phyloP scores from a whole-genome alignment of 306 rosid genomes.

The Prunus dulcis region DNA sequence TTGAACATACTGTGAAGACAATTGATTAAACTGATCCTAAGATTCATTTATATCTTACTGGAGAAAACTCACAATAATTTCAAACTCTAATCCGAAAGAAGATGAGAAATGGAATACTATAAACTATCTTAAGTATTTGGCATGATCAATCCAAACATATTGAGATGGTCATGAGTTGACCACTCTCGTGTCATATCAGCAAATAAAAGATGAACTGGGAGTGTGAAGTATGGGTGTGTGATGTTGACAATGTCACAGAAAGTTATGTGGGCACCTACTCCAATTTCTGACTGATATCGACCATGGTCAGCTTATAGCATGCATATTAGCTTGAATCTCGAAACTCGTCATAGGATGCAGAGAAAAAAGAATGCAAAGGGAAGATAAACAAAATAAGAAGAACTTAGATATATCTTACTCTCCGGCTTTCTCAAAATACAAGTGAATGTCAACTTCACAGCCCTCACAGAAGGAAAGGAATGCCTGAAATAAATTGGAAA shows the following conservation, averaged over 20 bases:
- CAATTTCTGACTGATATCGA: too few relatives aligned
- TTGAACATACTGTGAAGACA: neutral
- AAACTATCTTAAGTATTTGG: neutral
- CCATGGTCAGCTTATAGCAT: neutral
- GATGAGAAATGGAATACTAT: neutral
- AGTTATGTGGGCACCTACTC: too few relatives aligned
- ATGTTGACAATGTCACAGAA: neutral
- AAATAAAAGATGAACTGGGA: too few relatives aligned
- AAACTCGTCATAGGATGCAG: neutral
- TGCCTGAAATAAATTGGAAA: constrained; percentile 56
- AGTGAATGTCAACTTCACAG: constrained; percentile 88
- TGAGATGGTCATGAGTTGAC: neutral
- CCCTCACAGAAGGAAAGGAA: constrained; percentile 91
- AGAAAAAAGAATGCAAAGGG: constrained; percentile 1
- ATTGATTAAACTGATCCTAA: neutral
- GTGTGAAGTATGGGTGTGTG: neutral
- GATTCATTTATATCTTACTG: neutral
- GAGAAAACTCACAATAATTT: neutral
- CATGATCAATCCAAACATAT: neutral
- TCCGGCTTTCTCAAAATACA: constrained; percentile 86
- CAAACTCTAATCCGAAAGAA: neutral
- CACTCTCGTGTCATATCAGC: neutral
- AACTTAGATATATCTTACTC: constrained; percentile 55
- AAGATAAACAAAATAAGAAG: neutral
- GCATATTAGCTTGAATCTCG: neutral